Base-by-base conservation (phyloP, 192 early-diverging fungal species). In the Allomyces arbusculus region DNA sequence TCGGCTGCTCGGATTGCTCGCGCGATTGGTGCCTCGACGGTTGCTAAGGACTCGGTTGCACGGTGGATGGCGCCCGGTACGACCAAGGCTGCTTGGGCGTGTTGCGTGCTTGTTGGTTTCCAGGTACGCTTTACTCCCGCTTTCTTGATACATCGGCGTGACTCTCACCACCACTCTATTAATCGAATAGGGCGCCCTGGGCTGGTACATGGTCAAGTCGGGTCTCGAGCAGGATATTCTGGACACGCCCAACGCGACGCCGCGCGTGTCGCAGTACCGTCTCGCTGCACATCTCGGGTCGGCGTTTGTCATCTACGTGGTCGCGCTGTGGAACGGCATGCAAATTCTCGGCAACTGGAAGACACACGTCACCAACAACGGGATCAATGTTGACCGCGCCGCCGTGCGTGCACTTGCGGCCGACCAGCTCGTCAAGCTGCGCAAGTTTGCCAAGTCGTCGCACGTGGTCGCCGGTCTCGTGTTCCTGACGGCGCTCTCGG, bases 171-270 rank as follows among this genome's bases (percentile, higher is more conserved):
- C 58, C 19, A 7, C 20, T 67, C 22, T 28, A 66, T 64, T 24
- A 23, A 23, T 44, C 23, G 16, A 20, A 10, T 73, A 89, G 81
- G 95, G 95, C 33, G 78, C 86, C 14, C 79, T 98, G 70, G 95
- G 95, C 65, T 98, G 95, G 95, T 94, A 90, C 72, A 98, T 98
- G 95, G 95, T 98, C 23, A 85, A 89, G 45, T 91, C 89, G 67
- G 95, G 95, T 16, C 77, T 98, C 10, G 82, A 86, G 23, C 78
- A 89, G 61, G 87, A 90, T 69, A 74, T 94, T 33, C 76, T 90
- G 70, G 78, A 86, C 64, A 81, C 82, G 9, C 82, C 87, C 19
- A 84, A 89, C 44, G 82, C 86, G 14, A 85, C 91, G 5, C 93
- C 94, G 2, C 84, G 95, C 40, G 95, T 98, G 33, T 90, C 87